A percentile compares a stretch with the other conserved stretches of the same genome.
Evolutionary conservation across 2,329 filamentous ascomycete species (phyloP).

Genomic region (Ustulina deusta): DNA sequence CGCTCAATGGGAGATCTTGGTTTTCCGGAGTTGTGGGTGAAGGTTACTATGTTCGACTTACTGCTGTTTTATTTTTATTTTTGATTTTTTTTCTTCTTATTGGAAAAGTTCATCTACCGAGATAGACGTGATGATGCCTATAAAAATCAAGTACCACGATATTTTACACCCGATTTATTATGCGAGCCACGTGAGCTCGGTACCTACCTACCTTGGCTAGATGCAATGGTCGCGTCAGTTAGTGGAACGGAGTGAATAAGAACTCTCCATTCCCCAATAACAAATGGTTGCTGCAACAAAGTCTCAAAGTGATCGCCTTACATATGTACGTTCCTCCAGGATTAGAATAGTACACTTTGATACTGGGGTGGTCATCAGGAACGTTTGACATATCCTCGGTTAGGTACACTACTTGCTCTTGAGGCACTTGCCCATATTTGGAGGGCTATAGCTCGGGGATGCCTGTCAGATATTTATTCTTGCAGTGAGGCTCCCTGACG

Average conservation of each 20-base stretch:
- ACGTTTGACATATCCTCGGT: constrained; percentile 8
- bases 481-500: constrained; percentile 12
- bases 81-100: constrained; percentile 3
- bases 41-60: neutral
- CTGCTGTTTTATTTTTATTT: neutral
- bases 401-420: neutral
- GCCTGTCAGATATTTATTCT: neutral
- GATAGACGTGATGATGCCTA: neutral
- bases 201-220: neutral
- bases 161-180: neutral
- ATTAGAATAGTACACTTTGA: neutral
- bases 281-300: neutral
- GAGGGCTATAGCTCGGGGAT: neutral
- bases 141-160: neutral
- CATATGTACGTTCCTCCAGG: neutral
- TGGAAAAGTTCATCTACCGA: neutral
- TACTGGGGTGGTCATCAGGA: neutral
- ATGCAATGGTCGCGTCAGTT: constrained; percentile 8
- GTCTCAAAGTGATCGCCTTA: constrained; percentile 3
- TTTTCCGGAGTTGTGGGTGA: neutral
- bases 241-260: neutral
- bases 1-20: neutral
- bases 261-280: neutral
- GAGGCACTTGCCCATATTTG: neutral
- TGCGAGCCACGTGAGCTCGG: neutral